Evolutionary conservation across 1,284 basidiomycete species (phyloP), one percentile per base, ranked within the genome.

Genomic region (Golubevia sp.): DNA sequence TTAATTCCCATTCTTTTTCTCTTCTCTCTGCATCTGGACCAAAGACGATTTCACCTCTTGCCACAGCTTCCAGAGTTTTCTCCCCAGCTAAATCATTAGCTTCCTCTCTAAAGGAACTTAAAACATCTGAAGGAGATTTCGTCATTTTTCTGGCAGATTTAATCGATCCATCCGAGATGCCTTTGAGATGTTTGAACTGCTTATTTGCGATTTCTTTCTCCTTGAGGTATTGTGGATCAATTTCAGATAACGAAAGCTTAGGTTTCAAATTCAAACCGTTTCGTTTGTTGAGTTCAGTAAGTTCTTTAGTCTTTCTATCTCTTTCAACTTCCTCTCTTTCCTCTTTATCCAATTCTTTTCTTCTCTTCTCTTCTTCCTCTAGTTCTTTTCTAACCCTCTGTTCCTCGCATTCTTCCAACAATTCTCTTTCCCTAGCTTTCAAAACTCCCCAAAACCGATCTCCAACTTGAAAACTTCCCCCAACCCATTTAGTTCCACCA

Each of bases 401-500:
- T 13, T 57, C 26, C 2, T 49, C 44, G 2, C 11, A 44, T 44
- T 44, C 38, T 18, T 18, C 13, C 11, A 18, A 13, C 38, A 67
- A 48, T 44, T 70, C 61, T 15, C 58, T 63, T 4, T 63, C 60
- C 3, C 69, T 67, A n/a, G 58, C 50, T n/a, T 70, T 61, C 34
- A 76, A 53, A 24, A 77, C 67, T 54, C 76, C 68, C 62, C 64
- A 70, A 38, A 82, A 77, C 48, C 71, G 61, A 30, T 64, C 53
- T 21, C 80, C 80, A 7, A 82, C 62, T 56, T 76, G 66, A 54
- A 80, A 83, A 52, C 71, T 75, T 26, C 65, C 57, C 7, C 80
- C 80, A 13, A 80, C 70, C 77, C 76, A 79, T 26, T 77, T 77
- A 4, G 76, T 76, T 18, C 76, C 76, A 2, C 76, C 76, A n/a